These are phyloP conservation scores for Podaxis mareebaensis DNA, from an alignment of 768 basidiomycete species.

Conservation along the genomic window DNA sequence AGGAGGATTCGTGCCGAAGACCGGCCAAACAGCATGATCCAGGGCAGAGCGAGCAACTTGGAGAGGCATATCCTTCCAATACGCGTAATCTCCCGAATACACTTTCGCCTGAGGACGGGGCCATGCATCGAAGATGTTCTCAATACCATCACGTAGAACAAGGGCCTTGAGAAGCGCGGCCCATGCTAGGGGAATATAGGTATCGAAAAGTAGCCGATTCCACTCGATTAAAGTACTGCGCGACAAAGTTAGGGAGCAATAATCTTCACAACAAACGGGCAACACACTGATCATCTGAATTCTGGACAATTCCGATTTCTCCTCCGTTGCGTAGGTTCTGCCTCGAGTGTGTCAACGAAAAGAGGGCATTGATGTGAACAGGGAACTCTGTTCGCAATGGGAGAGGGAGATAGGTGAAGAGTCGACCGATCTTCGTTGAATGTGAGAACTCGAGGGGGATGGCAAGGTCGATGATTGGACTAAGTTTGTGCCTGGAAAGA, in stretches of 20 bases:
- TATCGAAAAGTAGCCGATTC: conserved; percentile 47
- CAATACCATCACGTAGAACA: conserved; percentile 19
- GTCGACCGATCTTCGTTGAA: conserved; percentile 29
- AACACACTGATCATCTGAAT: conserved; percentile 43
- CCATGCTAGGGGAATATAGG: conserved; percentile 47
- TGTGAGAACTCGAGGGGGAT: conserved; percentile 26
- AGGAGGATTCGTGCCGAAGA: conserved; percentile 19
- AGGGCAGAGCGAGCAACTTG: conserved; percentile 30
- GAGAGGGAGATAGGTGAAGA: conserved; percentile 52
- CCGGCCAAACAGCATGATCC: conserved; percentile 35
- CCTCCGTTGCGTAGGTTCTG: conserved; percentile 44
- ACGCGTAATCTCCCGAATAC: conserved; percentile 39
- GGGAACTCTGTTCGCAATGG: conserved; percentile 47
- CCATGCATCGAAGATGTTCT: conserved; percentile 40
- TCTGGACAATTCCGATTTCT: conserved; percentile 37
- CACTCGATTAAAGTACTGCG: conserved; percentile 45
- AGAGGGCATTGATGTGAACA: conserved; percentile 45
- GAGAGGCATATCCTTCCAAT: conserved; percentile 36
- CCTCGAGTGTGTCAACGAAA: conserved; percentile 46
- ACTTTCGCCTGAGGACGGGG: conserved; percentile 33
- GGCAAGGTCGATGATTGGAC: conserved; percentile 39
- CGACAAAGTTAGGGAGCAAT: neutral
- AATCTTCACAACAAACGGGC: neutral
- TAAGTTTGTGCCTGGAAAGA: conserved; percentile 43
- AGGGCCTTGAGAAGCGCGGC: conserved; percentile 33